Conservation (phyloP, 192 early-diverging fungal genomes). For the Podila epicladia region DNA sequence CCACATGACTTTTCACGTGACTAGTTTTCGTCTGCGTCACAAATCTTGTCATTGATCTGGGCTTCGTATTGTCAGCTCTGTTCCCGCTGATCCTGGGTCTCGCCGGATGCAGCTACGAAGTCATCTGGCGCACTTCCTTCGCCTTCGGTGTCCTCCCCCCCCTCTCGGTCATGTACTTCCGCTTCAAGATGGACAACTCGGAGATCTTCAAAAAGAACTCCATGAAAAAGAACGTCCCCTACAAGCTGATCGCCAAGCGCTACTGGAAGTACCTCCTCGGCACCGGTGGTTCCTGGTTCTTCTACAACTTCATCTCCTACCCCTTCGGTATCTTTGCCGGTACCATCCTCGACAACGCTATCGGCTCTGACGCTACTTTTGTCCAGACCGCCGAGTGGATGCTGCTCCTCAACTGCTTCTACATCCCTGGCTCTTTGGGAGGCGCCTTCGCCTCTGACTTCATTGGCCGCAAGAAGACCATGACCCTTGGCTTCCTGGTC, state of each 20-base stretch:
- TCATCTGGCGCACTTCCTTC: slow-evolving; percentile 58
- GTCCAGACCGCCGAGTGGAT: slow-evolving; percentile 54
- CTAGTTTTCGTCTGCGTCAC: neutral
- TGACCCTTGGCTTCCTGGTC: slow-evolving; percentile 56
- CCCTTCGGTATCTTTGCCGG: slow-evolving; percentile 9
- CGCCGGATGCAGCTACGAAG: slow-evolving; percentile 44
- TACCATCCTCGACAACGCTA: slow-evolving; percentile 1
- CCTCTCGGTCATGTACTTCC: slow-evolving; percentile 54
- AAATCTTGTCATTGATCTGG: slow-evolving; percentile 46
- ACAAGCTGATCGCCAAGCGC: slow-evolving; percentile 48
- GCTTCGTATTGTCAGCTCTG: slow-evolving; percentile 39
- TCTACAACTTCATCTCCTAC: slow-evolving; percentile 11
- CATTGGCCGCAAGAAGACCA: slow-evolving; percentile 58
- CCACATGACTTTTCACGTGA: too few species aligned
- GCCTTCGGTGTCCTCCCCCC: slow-evolving; percentile 55
- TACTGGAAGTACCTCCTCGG: slow-evolving; percentile 58
- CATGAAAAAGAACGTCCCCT: slow-evolving; percentile 54
- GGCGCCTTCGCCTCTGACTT: slow-evolving; percentile 54
- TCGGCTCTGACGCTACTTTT: slow-evolving; percentile 12
- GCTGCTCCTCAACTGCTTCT: slow-evolving; percentile 56
- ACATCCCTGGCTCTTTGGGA: slow-evolving; percentile 53
- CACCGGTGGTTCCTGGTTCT: slow-evolving; percentile 27
- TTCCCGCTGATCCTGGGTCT: slow-evolving; percentile 51
- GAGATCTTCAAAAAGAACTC: slow-evolving; percentile 47
- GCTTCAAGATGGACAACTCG: slow-evolving; percentile 58